Percentiles rank a stretch among this genome's conserved stretches.
Conservation (phyloP, 2,329 filamentous ascomycete species). For the Pseudocercospora fijiensis region DNA sequence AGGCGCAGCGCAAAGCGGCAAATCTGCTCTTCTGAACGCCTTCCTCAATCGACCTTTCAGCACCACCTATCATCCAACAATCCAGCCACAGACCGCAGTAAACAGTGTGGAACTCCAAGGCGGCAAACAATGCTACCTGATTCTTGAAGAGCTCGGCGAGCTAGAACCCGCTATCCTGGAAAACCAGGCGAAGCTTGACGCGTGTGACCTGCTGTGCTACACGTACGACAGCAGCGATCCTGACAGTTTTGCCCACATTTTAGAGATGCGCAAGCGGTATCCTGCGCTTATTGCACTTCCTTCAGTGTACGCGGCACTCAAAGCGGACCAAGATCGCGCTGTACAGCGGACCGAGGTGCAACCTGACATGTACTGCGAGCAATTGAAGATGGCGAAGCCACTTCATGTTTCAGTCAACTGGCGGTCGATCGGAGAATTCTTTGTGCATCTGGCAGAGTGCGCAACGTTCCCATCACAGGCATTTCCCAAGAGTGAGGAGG, state of each 20-base stretch:
- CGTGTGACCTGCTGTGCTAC: constrained; percentile 92
- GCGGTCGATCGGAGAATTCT: constrained; percentile 90
- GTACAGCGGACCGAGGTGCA: constrained; percentile 90
- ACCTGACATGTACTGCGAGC: constrained; percentile 85
- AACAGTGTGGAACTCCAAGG: constrained; percentile 95
- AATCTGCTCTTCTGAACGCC: constrained; percentile 84
- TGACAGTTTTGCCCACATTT: constrained; percentile 91
- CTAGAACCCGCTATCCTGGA: constrained; percentile 93
- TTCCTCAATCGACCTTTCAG: constrained; percentile 89
- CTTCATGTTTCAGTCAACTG: constrained; percentile 94
- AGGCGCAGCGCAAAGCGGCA: constrained; percentile 81
- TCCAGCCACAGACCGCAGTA: constrained; percentile 88
- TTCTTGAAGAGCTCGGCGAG: constrained; percentile 91
- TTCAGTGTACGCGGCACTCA: constrained; percentile 86
- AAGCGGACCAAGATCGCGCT: constrained; percentile 93
- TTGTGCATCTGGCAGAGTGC: constrained; percentile 85
- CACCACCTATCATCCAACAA: constrained; percentile 82
- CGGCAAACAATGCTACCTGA: constrained; percentile 95
- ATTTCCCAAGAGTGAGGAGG: constrained; percentile 87
- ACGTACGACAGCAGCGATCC: constrained; percentile 96
- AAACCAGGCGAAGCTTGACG: constrained; percentile 83
- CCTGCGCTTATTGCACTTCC: constrained; percentile 86
- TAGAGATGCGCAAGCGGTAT: constrained; percentile 73
- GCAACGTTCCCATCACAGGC: constrained; percentile 85
- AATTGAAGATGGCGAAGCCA: constrained; percentile 83